Evolutionary conservation across 495 filamentous ascomycete species (phyloP).

Genomic region (Talaromyces thailandensis): DNA sequence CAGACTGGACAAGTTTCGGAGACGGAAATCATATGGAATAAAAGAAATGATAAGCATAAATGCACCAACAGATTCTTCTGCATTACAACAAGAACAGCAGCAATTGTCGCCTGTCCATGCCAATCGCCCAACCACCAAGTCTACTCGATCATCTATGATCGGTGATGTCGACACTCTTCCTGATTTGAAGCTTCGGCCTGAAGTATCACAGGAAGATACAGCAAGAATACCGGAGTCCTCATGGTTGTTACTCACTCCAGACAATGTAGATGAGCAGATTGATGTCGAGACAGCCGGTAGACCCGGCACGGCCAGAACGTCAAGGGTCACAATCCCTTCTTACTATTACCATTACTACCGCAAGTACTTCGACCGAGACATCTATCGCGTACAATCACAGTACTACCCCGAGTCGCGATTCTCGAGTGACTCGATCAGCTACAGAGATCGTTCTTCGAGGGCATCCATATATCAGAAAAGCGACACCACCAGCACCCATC

Average conservation of each 20-base stretch:
- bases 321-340: conserved; percentile 2
- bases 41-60: background rate
- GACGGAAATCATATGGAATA: background rate
- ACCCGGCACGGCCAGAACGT: background rate
- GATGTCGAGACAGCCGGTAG: background rate
- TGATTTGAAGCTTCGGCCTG: background rate
- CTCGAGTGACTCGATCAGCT: background rate
- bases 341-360: background rate
- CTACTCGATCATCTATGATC: background rate
- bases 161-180: background rate
- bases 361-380: background rate
- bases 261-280: background rate
- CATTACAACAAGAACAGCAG: background rate
- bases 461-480: background rate
- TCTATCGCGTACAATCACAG: background rate
- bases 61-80: background rate
- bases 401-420: background rate
- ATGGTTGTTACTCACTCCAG: background rate
- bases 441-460: background rate
- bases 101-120: background rate
- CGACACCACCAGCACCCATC: background rate
- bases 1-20: background rate
- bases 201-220: background rate
- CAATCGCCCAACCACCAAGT: background rate
- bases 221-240: background rate